Conservation (phyloP, 192 early-diverging fungal genomes). For the Cladochytrium replicatum region DNA sequence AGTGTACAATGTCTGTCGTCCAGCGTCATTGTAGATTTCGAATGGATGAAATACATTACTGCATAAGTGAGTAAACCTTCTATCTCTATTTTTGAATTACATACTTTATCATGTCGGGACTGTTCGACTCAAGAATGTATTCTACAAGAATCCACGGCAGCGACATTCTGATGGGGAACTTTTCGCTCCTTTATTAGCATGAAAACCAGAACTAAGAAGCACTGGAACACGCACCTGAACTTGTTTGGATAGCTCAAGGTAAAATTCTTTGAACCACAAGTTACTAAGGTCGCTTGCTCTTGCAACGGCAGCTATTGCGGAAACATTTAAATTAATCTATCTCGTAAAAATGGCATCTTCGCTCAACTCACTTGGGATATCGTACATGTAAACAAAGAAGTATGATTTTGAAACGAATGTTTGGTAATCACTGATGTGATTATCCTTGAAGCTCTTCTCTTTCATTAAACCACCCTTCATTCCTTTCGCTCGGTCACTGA, state of each 20-base stretch:
- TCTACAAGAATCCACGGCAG: constrained; percentile 47
- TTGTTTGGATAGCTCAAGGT: constrained; percentile 38
- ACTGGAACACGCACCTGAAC: constrained; percentile 23
- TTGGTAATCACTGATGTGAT: constrained; percentile 30
- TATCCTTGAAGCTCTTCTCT: constrained; percentile 42
- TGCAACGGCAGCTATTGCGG: background rate
- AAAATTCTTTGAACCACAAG: constrained; percentile 51
- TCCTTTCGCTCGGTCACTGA: constrained; percentile 34
- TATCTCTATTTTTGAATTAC: constrained; percentile 5
- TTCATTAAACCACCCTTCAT: constrained; percentile 40
- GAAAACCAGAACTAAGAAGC: background rate
- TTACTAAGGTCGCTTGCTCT: constrained; percentile 30
- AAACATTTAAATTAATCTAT: background rate
- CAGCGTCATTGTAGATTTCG: constrained; percentile 45
- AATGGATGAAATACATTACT: constrained; percentile 32
- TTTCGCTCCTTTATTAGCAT: background rate
- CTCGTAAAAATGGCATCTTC: too few relatives aligned
- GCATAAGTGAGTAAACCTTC: background rate
- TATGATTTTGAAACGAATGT: constrained; percentile 16
- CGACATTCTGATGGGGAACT: constrained; percentile 46
- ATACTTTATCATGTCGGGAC: constrained; percentile 29
- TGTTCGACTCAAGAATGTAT: constrained; percentile 26
- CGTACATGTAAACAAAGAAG: constrained; percentile 24
- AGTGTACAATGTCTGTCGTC: constrained; percentile 17
- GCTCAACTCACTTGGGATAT: constrained; percentile 34